A percentile compares a stretch with the other conserved stretches of the same genome.
phyloP scores from a whole-genome alignment of 495 filamentous ascomycete genomes.

The Neurospora sp. region DNA sequence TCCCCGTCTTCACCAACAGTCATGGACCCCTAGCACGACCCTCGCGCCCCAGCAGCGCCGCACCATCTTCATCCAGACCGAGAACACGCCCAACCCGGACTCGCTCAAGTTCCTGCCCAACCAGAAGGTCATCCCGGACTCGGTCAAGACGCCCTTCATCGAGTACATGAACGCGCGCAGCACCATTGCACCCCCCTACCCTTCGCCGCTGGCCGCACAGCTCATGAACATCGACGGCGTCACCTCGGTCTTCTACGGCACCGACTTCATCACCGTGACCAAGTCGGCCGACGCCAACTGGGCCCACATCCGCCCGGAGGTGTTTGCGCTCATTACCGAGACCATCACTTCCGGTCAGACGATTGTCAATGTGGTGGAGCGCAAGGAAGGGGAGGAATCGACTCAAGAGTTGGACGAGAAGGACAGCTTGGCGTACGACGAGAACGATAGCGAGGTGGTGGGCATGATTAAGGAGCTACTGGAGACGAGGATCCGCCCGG shows the following conservation, averaged over 20 bases:
- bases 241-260: slow-evolving; percentile 85
- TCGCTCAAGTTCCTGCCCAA: slow-evolving; percentile 93
- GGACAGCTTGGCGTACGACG: slow-evolving; percentile 68
- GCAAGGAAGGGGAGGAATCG: slow-evolving; percentile 29
- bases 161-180: slow-evolving; percentile 86
- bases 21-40: slow-evolving; percentile 6
- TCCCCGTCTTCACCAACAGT: slow-evolving; percentile 4
- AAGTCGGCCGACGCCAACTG: slow-evolving; percentile 81
- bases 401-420: slow-evolving; percentile 32
- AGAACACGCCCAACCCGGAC: slow-evolving; percentile 82
- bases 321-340: slow-evolving; percentile 92
- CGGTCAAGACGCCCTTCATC: slow-evolving; percentile 63
- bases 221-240: slow-evolving; percentile 88
- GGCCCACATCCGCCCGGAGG: slow-evolving; percentile 90
- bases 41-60: slow-evolving; percentile 28
- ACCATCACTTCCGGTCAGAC: slow-evolving; percentile 70
- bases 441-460: slow-evolving; percentile 85
- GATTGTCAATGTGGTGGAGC: slow-evolving; percentile 66
- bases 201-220: slow-evolving; percentile 84
- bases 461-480: slow-evolving; percentile 98
- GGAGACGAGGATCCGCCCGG: slow-evolving; percentile 86
- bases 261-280: slow-evolving; percentile 93
- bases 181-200: slow-evolving; percentile 78
- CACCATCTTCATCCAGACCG: slow-evolving; percentile 95
- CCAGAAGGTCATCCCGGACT: slow-evolving; percentile 64